Evolutionary conservation across 164 flowering plant genomes (phyloP).

Genomic region (Buxus sempervirens): DNA sequence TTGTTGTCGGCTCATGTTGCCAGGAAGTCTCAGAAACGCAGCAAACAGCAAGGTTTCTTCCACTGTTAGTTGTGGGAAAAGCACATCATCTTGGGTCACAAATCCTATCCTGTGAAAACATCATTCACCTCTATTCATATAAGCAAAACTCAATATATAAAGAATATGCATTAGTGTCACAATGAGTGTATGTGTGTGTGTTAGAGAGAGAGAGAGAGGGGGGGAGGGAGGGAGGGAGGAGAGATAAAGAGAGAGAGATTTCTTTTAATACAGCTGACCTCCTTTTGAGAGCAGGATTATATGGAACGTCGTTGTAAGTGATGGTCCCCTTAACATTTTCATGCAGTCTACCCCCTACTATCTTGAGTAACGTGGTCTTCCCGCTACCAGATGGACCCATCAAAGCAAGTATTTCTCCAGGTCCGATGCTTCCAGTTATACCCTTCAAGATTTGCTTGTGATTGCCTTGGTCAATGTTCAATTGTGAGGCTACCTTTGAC

Average conservation of each 20-base stretch:
- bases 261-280: constrained; percentile 52
- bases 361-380: constrained; percentile 80
- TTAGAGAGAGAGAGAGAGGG: not conserved
- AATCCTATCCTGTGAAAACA: constrained; percentile 73
- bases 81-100: constrained; percentile 93
- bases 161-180: no score
- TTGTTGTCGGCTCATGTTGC: constrained; percentile 64
- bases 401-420: constrained; percentile 87
- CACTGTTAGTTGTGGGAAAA: constrained; percentile 86
- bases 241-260: not conserved
- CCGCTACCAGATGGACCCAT: constrained; percentile 99
- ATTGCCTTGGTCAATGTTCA: constrained; percentile 44
- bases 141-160: no score
- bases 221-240: constrained; percentile 1
- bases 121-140: not conserved
- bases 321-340: constrained; percentile 69
- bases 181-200: not conserved
- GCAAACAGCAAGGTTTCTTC: constrained; percentile 89
- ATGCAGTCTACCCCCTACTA: constrained; percentile 77
- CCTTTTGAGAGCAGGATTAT: constrained; percentile 74
- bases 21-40: constrained; percentile 83
- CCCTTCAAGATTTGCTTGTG: constrained; percentile 81
- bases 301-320: constrained; percentile 77
- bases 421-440: constrained; percentile 83
- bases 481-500: constrained; percentile 54